Base-by-base conservation (phyloP, 441 rosid genomes). In the Erodium trifolium region DNA sequence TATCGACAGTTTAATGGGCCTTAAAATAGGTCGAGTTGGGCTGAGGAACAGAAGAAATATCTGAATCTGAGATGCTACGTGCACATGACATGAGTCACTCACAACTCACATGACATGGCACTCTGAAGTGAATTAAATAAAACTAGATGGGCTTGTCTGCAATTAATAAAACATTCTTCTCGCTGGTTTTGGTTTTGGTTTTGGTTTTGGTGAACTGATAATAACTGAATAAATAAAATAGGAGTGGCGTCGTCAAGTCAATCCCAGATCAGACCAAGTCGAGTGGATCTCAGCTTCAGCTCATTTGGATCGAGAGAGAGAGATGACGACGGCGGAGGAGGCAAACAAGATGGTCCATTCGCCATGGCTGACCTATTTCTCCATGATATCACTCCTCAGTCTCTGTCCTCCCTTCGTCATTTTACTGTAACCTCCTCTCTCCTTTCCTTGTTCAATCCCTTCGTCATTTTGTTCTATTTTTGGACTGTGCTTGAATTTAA, bases 351-450 rank as follows among this genome's bases (percentile, higher is more conserved):
- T 88, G 4, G 97, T 85, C 12, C 98, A 92, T 83, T 92, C 98
- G 29, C 81, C 97, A 7, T 47, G 79, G 60, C 70, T 94, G 0
- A 94, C 97, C 41, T 94, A 88, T 75, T 77, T 74, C 65, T 94
- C 99, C 9, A 85, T 90, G 98, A 71, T 94, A 29, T 84, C 94
- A 0, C 94, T 94, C 45, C 87, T 94, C 70, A 65, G 85, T 39
- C 75, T 90, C 29, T 92, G 98, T 72, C 99, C 99, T 71, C 98
- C 98, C 11, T 86, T 88, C 72, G 99, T 94, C 67, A 86, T 92
- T 76, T 76, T 94, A 68, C 87, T 94, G 99, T 94, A 82, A 84
- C 86, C 10, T 6, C 70, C 59, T 12, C 2, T 18, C 3, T 1
- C 17, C 27, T 9, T 10, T 34, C 62, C 49, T 5, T 39, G 59